Base-by-base conservation (phyloP, 345 rosid genomes). In the Salix dunnii region DNA sequence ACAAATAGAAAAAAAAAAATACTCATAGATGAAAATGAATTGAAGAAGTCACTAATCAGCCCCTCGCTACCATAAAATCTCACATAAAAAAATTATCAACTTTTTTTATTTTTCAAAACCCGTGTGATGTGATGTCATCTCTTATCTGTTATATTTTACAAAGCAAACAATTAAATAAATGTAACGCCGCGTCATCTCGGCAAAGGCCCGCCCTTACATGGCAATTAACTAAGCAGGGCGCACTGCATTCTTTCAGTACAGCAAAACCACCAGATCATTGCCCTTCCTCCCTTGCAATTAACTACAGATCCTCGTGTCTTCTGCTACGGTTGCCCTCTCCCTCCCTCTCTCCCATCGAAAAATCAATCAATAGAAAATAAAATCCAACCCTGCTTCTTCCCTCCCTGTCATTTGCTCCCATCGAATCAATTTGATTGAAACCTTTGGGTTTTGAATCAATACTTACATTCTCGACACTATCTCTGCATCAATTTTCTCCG, bases 401-500 rank as follows among this genome's bases (percentile, higher is more conserved):
- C 7, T 35, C 17, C 33, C 55, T 40, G 31, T 28, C 25, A 27
- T 53, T 21, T 25, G 23, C 28, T 11, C 10, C 48, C 63, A 13
- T 33, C 31, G n/a, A 6, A 35, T 28, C 62, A 17, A 27, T 6
- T 76, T 25, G 70, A 74, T 78, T 65, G 74, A 49, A 33, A 64
- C 68, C 40, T 7, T 13, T 30, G 68, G 40, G 20, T 64, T 58
- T 58, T n/a, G 25, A 42, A 3, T 58, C 27, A 13, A n/a, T 58
- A n/a, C 62, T 11, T 23, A 23, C 28, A 58, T 58, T 14, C 20
- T 31, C 38, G 13, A 27, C 48, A 21, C 0, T 68, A 1, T 42
- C 46, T 11, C 46, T 11, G 46, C 46, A 11, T 11, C 46, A 2
- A 0, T 42, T 42, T 2, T 48, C 43, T 43, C 2, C 74, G 36